Conservation (phyloP, 2,329 filamentous ascomycete genomes). For the Fusarium equiseti region DNA sequence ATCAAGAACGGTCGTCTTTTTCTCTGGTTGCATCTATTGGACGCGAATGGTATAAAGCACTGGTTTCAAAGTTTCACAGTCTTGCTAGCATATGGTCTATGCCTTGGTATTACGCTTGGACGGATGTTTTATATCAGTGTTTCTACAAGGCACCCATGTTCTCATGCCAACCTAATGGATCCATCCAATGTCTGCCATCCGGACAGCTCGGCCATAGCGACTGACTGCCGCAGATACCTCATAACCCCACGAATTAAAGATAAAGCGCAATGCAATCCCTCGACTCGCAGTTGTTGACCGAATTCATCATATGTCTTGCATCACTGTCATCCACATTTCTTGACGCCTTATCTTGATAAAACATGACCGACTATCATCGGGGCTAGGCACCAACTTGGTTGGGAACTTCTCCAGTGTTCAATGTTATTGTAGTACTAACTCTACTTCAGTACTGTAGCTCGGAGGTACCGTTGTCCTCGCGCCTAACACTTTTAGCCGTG, state of each 20-base stretch:
- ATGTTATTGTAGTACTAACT: not conserved
- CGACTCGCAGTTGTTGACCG: slow-evolving; percentile 11
- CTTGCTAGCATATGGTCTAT: slow-evolving; percentile 10
- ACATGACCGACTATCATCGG: slow-evolving; percentile 35
- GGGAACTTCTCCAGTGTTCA: slow-evolving; percentile 10
- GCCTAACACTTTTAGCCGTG: slow-evolving; percentile 39
- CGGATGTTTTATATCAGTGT: slow-evolving; percentile 35
- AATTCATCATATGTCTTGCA: slow-evolving; percentile 18
- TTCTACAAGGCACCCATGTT: slow-evolving; percentile 36
- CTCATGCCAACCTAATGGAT: slow-evolving; percentile 6
- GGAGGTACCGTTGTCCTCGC: slow-evolving; percentile 21
- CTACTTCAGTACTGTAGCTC: slow-evolving; percentile 4
- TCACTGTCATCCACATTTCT: slow-evolving; percentile 1
- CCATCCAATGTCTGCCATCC: slow-evolving; percentile 6
- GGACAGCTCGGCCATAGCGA: slow-evolving; percentile 28
- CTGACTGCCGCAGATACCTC: slow-evolving; percentile 4
- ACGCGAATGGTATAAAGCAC: slow-evolving; percentile 13
- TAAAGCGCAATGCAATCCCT: slow-evolving; percentile 18
- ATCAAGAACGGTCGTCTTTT: slow-evolving; percentile 12
- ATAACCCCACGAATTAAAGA: slow-evolving; percentile 19
- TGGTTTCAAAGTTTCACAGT: slow-evolving; percentile 23
- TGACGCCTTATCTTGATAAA: slow-evolving; percentile 11
- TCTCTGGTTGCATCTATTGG: slow-evolving; percentile 12
- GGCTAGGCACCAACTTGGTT: slow-evolving; percentile 29
- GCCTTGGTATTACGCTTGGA: slow-evolving; percentile 23